These are phyloP conservation scores for Fusarium drepaniforme DNA, from an alignment of 2,329 filamentous ascomycete genomes.

Conservation along the genomic window DNA sequence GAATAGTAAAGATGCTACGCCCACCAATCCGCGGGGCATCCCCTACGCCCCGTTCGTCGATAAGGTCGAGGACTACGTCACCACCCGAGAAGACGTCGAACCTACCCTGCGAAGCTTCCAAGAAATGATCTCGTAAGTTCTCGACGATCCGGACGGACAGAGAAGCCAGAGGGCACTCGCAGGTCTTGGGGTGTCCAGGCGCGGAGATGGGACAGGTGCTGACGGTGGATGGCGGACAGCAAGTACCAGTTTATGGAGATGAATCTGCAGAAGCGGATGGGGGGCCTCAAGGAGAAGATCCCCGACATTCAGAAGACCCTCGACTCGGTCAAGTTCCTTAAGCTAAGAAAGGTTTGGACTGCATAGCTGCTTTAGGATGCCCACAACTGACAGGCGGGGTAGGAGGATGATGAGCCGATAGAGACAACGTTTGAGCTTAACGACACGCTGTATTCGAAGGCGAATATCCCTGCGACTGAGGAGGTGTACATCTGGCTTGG, in stretches of 20 bases:
- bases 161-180: constrained; percentile 9
- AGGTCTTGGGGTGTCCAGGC: constrained; percentile 18
- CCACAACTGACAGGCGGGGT: constrained; percentile 32
- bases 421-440: constrained; percentile 97
- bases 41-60: constrained; percentile 88
- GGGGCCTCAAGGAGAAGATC: constrained; percentile 91
- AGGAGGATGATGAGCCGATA: constrained; percentile 75
- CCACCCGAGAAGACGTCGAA: constrained; percentile 83
- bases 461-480: constrained; percentile 82
- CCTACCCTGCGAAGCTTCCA: constrained; percentile 85
- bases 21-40: constrained; percentile 85
- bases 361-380: not conserved
- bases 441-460: constrained; percentile 94
- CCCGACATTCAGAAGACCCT: constrained; percentile 97
- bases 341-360: constrained; percentile 73
- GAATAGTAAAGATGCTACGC: constrained; percentile 60
- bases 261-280: constrained; percentile 86
- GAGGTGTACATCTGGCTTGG: constrained; percentile 99
- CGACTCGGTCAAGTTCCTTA: constrained; percentile 89
- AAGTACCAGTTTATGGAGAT: constrained; percentile 99
- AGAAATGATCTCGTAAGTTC: constrained; percentile 89
- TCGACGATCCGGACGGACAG: constrained; percentile 15
- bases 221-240: constrained; percentile 60
- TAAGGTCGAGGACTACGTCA: constrained; percentile 89
- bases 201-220: constrained; percentile 23